Evolutionary conservation across 768 basidiomycete genomes (phyloP), one percentile per base, ranked within the genome.

Genomic region (Boletus reticuloceps): DNA sequence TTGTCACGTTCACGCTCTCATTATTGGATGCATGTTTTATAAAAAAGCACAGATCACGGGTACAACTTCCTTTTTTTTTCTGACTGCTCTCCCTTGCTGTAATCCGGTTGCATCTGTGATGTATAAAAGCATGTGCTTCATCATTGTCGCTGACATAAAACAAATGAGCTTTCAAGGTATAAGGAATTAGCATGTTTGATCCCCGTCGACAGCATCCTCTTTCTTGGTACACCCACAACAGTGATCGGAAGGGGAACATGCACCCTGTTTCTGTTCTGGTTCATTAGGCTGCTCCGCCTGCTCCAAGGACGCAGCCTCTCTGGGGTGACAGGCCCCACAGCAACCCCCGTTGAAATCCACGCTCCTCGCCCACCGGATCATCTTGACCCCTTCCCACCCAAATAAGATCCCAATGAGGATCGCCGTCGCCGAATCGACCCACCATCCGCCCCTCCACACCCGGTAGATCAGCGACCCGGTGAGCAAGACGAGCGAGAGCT

Each of bases 361-460:
- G 14, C 17, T 47, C 19, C 45, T 9, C 6, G 57, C 58, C 59
- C 52, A 60, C 25, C 37, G 37, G 4, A 51, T 53, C 75, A 78
- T 74, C 55, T 76, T 77, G 38, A 63, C 40, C 5, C 56, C 57
- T 6, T 58, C 51, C 51, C 47, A 58, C 5, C 52, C 59, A 50
- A 52, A 55, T 50, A 59, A 20, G 8, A 20, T 0, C 39, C 58
- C 54, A 5, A 56, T 52, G 17, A 55, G 40, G 22, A 60, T 47
- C 20, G 53, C 47, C 2, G 52, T 55, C 17, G 41, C 52, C 3
- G 41, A 7, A 27, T 59, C 56, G 13, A 78, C 64, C 78, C 79
- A 79, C 78, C 79, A 78, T 0, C 76, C 79, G 19, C 72, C 72
- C 2, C 59, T 51, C 76, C 77, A 76, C 6, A 72, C 58, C 13